phyloP scores from a whole-genome alignment of 2,329 filamentous ascomycete species.

The Hirsutella thompsonii region DNA sequence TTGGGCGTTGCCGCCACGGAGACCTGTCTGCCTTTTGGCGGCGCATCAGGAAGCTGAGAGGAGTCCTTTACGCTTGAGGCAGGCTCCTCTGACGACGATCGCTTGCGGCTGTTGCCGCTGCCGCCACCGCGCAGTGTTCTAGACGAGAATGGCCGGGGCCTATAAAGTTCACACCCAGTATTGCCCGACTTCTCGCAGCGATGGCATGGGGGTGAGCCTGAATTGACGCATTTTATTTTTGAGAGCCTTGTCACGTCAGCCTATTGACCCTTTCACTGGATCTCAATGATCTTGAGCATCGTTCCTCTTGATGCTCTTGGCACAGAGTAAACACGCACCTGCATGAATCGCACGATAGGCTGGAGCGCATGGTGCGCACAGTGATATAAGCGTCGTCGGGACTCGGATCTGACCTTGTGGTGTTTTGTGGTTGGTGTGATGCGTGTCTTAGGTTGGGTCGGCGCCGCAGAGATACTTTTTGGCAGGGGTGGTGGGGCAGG shows the following conservation, averaged over 20 bases:
- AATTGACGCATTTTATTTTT: conserved; percentile 21
- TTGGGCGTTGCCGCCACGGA: neutral
- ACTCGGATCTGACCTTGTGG: neutral
- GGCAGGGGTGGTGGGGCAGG: too few relatives aligned
- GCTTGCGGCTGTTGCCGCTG: neutral
- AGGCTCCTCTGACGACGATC: neutral
- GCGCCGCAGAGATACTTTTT: too few relatives aligned
- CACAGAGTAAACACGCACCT: too few relatives aligned
- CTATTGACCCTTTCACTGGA: neutral
- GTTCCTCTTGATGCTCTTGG: too few relatives aligned
- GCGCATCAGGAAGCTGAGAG: too few relatives aligned
- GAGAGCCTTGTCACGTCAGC: conserved; percentile 12
- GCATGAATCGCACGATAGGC: conserved; percentile 20
- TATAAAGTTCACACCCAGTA: conserved; percentile 13
- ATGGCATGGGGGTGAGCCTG: conserved; percentile 16
- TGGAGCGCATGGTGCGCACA: conserved; percentile 17
- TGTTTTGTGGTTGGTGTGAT: neutral
- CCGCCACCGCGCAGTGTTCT: neutral
- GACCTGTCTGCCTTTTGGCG: too few relatives aligned
- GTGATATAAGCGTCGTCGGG: neutral
- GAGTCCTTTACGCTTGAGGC: neutral
- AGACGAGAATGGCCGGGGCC: conserved; percentile 5
- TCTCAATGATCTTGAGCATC: neutral
- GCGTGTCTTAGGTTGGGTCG: neutral
- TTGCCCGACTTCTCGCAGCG: conserved; percentile 15